These are phyloP conservation scores for Toxoplasma gondii DNA, from an alignment of 169 alveolate species.

Conservation along the genomic window DNA sequence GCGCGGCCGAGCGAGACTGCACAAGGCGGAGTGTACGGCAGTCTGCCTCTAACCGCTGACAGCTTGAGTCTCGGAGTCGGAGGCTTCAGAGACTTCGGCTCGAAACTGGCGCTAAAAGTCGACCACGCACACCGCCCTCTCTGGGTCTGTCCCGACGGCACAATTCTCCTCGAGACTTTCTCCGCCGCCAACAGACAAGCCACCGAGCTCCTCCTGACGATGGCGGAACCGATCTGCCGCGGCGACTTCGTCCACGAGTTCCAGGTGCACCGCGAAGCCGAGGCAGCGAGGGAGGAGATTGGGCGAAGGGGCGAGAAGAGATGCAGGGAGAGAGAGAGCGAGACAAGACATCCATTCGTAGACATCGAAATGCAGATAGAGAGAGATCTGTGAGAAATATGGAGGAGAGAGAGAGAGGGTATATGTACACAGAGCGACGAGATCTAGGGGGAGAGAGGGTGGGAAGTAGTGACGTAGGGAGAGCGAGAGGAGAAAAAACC, in stretches of 20 bases:
- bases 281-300: not conserved
- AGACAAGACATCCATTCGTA: no score
- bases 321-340: no score
- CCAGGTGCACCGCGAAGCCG: conserved; percentile 66
- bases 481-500: no score
- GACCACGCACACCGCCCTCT: conserved; percentile 86
- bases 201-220: conserved; percentile 95
- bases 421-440: no score
- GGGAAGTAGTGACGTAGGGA: no score
- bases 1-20: not conserved
- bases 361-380: no score
- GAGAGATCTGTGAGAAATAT: no score
- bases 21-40: conserved; percentile 39
- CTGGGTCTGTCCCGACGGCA: conserved; percentile 93
- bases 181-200: conserved; percentile 89
- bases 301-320: no score
- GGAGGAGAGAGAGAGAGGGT: no score
- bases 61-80: conserved; percentile 80
- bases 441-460: no score
- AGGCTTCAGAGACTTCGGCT: conserved; percentile 84
- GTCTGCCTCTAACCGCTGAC: conserved; percentile 83
- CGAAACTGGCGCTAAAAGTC: conserved; percentile 76
- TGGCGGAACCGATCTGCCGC: conserved; percentile 98
- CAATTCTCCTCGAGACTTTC: conserved; percentile 83
- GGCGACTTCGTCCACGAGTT: conserved; percentile 98